These are phyloP conservation scores for Tricholoma flavovirens DNA, from an alignment of 768 basidiomycete species.

Conservation along the genomic window DNA sequence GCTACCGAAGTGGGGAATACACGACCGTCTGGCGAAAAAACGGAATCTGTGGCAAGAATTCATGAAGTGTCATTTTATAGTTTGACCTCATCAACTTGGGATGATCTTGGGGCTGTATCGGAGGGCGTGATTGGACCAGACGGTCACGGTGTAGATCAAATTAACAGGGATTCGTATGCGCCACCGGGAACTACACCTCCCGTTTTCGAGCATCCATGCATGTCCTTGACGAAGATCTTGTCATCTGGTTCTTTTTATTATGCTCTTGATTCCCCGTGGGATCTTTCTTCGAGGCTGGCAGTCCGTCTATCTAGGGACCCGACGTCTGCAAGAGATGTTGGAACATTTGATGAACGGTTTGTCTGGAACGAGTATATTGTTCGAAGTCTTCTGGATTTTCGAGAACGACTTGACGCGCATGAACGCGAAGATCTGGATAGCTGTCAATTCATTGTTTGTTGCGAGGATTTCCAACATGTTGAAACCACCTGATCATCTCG, in stretches of 20 bases:
- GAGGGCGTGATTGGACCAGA: slow-evolving; percentile 49
- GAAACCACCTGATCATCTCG: slow-evolving; percentile 6
- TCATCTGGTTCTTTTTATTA: slow-evolving; percentile 94
- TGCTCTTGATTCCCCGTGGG: slow-evolving; percentile 78
- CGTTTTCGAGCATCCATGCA: slow-evolving; percentile 87
- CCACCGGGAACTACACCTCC: slow-evolving; percentile 36
- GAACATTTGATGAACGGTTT: slow-evolving; percentile 77
- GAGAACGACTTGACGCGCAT: slow-evolving; percentile 63
- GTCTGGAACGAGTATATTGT: slow-evolving; percentile 96
- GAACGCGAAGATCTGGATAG: slow-evolving; percentile 74
- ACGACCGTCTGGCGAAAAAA: slow-evolving; percentile 47
- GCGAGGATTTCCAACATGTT: slow-evolving; percentile 2
- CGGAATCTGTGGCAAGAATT: slow-evolving; percentile 75
- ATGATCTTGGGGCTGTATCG: slow-evolving; percentile 58
- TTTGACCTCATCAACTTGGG: slow-evolving; percentile 79
- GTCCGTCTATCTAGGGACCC: slow-evolving; percentile 56
- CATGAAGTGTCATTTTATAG: slow-evolving; percentile 89
- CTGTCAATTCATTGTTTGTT: slow-evolving; percentile 78
- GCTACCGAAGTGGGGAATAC: slow-evolving; percentile 73
- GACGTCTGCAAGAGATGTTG: slow-evolving; percentile 39
- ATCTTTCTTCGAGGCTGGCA: slow-evolving; percentile 79
- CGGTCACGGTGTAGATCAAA: slow-evolving; percentile 34
- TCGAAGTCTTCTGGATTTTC: slow-evolving; percentile 81
- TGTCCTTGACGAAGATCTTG: slow-evolving; percentile 84
- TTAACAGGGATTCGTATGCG: slow-evolving; percentile 43